Evolutionary conservation across 176 grass and related monocot genomes (phyloP).

Genomic region (Leersia perrieri): DNA sequence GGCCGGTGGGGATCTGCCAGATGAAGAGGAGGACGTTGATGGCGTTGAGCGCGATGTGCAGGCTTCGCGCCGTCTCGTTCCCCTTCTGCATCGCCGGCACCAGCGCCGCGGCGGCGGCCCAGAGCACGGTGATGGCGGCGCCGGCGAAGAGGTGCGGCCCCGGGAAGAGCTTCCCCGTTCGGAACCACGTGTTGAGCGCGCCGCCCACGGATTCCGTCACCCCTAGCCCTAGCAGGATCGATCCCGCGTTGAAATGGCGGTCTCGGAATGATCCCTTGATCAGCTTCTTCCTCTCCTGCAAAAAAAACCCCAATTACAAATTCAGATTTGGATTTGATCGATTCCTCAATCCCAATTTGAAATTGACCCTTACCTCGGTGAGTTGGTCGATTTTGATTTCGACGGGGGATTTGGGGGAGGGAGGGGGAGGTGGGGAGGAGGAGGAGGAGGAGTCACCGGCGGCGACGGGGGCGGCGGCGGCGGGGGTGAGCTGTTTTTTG

Average conservation of each 20-base stretch:
- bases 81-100: conserved; percentile 96
- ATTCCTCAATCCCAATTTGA: not conserved
- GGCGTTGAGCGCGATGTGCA: conserved; percentile 85
- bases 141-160: conserved; percentile 91
- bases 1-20: conserved; percentile 90
- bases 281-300: conserved; percentile 87
- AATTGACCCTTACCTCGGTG: conserved; percentile 43
- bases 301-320: too few relatives aligned
- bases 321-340: not conserved
- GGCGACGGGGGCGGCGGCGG: conserved; percentile 37
- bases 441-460: conserved; percentile 20
- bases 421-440: not conserved
- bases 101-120: conserved; percentile 65
- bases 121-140: conserved; percentile 76
- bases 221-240: conserved; percentile 81
- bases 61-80: conserved; percentile 64
- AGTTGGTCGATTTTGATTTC: conserved; percentile 78
- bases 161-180: conserved; percentile 88
- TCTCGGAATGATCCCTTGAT: conserved; percentile 69
- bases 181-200: conserved; percentile 75
- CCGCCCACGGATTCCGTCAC: conserved; percentile 74
- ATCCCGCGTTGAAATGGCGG: conserved; percentile 85
- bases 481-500: conserved; percentile 75
- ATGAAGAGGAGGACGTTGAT: conserved; percentile 91
- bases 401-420: conserved; percentile 40